Base-by-base conservation (phyloP, 768 basidiomycete genomes). In the Mycena haematopus region DNA sequence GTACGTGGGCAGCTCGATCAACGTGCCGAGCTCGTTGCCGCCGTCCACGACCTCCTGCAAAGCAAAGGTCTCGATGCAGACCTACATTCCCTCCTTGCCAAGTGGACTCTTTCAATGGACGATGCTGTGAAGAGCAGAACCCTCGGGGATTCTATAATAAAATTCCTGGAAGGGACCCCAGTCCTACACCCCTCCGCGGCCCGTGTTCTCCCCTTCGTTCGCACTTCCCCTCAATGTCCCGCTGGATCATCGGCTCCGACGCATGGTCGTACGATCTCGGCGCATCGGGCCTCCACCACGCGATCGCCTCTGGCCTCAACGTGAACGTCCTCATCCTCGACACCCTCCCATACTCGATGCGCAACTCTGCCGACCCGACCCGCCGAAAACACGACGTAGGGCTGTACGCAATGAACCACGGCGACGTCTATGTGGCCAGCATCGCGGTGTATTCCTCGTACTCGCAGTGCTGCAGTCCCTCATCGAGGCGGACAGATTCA, bases 181-280 rank as follows among this genome's bases (percentile, higher is more conserved):
- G 67, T 77, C 19, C 62, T 73, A 9, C 78, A 82, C 61, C 73
- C 82, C 6, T 75, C 82, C 10, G 85, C 84, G 6, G 76, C 85
- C 42, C 81, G 81, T 29, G 82, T 93, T 47, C 81, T 93, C 38
- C 82, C 17, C 78, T 91, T 13, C 82, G 82, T 42, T 76, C 84
- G 21, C 84, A 88, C 67, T 86, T 97, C 68, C 78, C 85, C 44
- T 79, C 87, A 9, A 80, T 80, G 38, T 95, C 93, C 8, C 83
- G 92, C 61, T 99, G 97, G 97, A 99, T 99, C 75, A 91, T 99
- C 68, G 95, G 96, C 21, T 98, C 96, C 21, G 97, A 99, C 73
- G 92, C 93, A 0, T 99, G 97, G 97, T 91, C 96, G 0, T 94
- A 97, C 73, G 97, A 99, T 76, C 86, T 99, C 44, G 97, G 96